Conservation (phyloP, 768 basidiomycete species). For the Boletus eberwhitei region DNA sequence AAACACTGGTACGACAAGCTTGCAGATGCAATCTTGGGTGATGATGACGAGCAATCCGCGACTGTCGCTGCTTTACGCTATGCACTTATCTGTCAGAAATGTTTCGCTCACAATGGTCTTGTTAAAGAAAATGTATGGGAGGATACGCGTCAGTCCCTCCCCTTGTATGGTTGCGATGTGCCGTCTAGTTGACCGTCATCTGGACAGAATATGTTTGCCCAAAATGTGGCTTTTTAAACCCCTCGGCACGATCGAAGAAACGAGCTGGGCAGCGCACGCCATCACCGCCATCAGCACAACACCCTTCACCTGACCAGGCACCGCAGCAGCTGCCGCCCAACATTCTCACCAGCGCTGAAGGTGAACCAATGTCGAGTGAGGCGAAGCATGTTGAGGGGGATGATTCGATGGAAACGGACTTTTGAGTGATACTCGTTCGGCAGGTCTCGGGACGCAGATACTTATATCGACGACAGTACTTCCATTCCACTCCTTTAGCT, state of each 20-base stretch:
- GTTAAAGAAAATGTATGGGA: conserved; percentile 81
- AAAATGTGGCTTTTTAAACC: conserved; percentile 83
- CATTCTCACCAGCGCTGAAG: background rate
- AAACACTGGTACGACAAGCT: conserved; percentile 87
- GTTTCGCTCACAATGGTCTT: conserved; percentile 86
- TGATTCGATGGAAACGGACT: conserved; percentile 9
- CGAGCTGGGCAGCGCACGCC: conserved; percentile 23
- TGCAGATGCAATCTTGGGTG: conserved; percentile 83
- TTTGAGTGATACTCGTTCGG: conserved; percentile 7
- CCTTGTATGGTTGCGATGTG: background rate
- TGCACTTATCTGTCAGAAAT: conserved; percentile 85
- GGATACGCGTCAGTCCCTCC: conserved; percentile 66
- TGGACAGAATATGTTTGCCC: conserved; percentile 77
- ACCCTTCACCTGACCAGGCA: conserved; percentile 6
- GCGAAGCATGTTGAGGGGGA: background rate
- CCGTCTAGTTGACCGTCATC: background rate
- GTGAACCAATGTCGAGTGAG: background rate
- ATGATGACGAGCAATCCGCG: conserved; percentile 52
- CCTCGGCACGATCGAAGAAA: conserved; percentile 37
- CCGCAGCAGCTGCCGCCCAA: conserved; percentile 1
- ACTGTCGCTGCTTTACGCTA: conserved; percentile 50
- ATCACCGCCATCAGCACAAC: conserved; percentile 23
- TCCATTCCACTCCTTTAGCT: conserved; percentile 7
- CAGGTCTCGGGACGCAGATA: background rate
- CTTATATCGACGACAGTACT: background rate